Evolutionary conservation across 345 rosid genomes (phyloP).

Genomic region (Citrus australasica): DNA sequence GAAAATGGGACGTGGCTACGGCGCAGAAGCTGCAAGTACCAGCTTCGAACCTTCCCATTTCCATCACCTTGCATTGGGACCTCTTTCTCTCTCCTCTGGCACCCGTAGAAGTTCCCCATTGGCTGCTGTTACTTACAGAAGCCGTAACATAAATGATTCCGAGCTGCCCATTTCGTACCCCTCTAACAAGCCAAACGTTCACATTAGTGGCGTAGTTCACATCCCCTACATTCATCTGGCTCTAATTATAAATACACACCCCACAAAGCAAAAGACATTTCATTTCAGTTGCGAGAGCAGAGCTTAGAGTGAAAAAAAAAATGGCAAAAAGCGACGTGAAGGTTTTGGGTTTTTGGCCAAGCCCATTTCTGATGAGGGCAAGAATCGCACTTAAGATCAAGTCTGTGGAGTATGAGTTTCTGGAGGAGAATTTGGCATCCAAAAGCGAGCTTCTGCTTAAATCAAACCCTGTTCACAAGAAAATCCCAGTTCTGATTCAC

Average conservation of each 20-base stretch:
- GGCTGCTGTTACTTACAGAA: too few relatives aligned
- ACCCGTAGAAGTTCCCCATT: too few relatives aligned
- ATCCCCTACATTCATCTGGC: neutral
- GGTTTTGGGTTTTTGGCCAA: constrained; percentile 74
- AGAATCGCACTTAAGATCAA: constrained; percentile 71
- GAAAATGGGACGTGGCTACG: too few relatives aligned
- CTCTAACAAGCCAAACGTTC: too few relatives aligned
- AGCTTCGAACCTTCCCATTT: too few relatives aligned
- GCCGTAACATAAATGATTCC: neutral
- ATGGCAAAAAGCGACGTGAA: constrained; percentile 47
- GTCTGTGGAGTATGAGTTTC: constrained; percentile 50
- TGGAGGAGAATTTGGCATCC: constrained; percentile 42
- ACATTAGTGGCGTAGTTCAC: neutral
- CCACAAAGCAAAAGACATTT: neutral
- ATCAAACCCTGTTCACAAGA: constrained; percentile 76
- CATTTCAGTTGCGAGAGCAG: neutral
- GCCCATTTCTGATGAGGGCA: constrained; percentile 73
- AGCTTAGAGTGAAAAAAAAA: neutral
- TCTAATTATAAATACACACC: neutral
- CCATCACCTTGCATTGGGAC: too few relatives aligned
- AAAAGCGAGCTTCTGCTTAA: constrained; percentile 69
- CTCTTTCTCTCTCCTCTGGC: too few relatives aligned
- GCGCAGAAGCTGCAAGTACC: too few relatives aligned
- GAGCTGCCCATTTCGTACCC: neutral
- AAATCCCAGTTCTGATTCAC: constrained; percentile 78